Conservation (phyloP, 2,329 filamentous ascomycete genomes). For the Lasiodiplodia sp. region DNA sequence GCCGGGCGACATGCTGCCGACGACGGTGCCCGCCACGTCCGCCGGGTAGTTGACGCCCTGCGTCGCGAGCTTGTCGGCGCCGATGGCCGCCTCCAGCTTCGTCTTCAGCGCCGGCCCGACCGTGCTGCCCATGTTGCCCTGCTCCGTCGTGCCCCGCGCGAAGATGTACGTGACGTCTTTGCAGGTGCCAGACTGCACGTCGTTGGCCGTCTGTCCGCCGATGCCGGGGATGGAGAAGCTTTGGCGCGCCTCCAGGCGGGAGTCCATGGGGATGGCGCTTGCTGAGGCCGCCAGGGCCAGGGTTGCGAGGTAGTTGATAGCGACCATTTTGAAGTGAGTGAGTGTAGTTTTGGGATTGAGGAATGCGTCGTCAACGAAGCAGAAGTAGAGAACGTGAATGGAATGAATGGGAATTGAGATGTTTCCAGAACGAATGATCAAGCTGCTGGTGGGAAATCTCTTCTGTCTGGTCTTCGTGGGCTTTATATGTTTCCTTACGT, state of each 20-base stretch:
- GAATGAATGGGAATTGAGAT: not conserved
- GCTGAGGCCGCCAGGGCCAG: not conserved
- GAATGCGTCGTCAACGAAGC: too few relatives aligned
- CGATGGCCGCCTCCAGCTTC: constrained; percentile 52
- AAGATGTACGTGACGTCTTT: constrained; percentile 62
- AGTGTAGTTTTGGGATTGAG: not conserved
- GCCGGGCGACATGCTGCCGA: constrained; percentile 48
- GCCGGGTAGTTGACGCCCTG: constrained; percentile 62
- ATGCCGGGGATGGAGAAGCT: constrained; percentile 15
- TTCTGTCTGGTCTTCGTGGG: not conserved
- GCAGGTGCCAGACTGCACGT: constrained; percentile 43
- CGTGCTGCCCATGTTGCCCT: constrained; percentile 60
- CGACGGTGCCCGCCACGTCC: constrained; percentile 40
- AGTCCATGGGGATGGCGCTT: not conserved
- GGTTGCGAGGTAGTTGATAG: not conserved
- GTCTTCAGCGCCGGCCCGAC: constrained; percentile 61
- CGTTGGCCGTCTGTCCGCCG: constrained; percentile 38
- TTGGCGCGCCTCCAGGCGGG: not conserved
- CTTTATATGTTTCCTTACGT: not conserved
- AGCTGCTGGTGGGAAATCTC: not conserved
- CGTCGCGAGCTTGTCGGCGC: constrained; percentile 53
- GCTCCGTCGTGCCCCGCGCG: constrained; percentile 62
- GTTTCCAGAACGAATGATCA: not conserved
- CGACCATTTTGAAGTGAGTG: constrained; percentile 6
- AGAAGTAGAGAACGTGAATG: not conserved